Evolutionary conservation across 352 stramenopile species (phyloP).

Genomic region (Globisporangium echinulatum): DNA sequence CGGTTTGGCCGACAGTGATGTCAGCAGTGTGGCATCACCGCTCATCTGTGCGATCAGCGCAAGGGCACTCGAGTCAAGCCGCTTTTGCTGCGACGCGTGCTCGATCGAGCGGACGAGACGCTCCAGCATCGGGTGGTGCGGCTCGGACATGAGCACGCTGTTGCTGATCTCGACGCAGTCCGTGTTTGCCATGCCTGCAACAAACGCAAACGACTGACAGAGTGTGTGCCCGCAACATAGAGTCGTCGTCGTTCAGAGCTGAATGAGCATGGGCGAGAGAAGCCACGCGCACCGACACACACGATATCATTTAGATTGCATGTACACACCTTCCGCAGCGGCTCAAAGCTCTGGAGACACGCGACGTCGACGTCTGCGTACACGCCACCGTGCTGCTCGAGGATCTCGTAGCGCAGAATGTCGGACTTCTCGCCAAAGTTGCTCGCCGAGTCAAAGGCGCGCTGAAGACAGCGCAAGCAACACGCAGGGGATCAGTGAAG

Average conservation of each 20-base stretch:
- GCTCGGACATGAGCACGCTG: conserved; percentile 33
- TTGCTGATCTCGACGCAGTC: conserved; percentile 73
- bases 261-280: neutral
- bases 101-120: conserved; percentile 29
- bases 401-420: conserved; percentile 70
- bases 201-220: conserved; percentile 33
- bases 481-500: too few species aligned
- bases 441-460: conserved; percentile 33
- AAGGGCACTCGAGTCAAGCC: conserved; percentile 16
- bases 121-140: conserved; percentile 23
- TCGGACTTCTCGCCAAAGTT: conserved; percentile 74
- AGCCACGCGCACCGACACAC: neutral
- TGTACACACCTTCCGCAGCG: conserved; percentile 20
- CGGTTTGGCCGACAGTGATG: neutral
- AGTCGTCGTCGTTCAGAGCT: neutral
- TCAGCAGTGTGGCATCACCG: conserved; percentile 5
- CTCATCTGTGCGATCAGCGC: conserved; percentile 21
- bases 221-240: too few species aligned
- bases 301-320: neutral
- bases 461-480: conserved; percentile 4
- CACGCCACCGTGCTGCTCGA: conserved; percentile 40
- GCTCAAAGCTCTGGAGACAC: conserved; percentile 44
- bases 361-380: conserved; percentile 73
- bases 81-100: conserved; percentile 3
- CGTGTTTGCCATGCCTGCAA: conserved; percentile 59